Percentiles rank a stretch among this genome's conserved stretches.
These are phyloP conservation scores for Auriculariales sp. DNA, from an alignment of 768 basidiomycete species.

Conservation along the genomic window DNA sequence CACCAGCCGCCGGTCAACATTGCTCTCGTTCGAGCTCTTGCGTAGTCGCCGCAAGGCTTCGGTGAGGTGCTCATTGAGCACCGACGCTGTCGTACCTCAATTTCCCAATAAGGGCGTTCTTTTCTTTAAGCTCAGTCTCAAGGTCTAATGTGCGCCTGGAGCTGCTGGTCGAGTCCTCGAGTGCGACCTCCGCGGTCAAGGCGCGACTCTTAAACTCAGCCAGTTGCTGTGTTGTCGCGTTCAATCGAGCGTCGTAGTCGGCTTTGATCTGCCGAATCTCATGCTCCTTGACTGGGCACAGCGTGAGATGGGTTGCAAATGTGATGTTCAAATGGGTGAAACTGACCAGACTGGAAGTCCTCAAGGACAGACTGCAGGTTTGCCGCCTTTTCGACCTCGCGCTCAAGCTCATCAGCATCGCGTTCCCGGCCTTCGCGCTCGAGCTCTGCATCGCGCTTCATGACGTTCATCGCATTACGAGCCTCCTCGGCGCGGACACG, in stretches of 20 bases:
- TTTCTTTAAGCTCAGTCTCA: slow-evolving; percentile 89
- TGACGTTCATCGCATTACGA: slow-evolving; percentile 36
- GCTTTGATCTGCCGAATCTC: slow-evolving; percentile 76
- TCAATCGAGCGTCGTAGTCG: slow-evolving; percentile 66
- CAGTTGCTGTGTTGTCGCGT: slow-evolving; percentile 53
- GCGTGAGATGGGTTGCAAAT: too few species aligned
- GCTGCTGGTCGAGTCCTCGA: slow-evolving; percentile 60
- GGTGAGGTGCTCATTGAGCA: slow-evolving; percentile 93
- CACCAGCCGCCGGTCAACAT: slow-evolving; percentile 84
- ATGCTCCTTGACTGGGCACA: slow-evolving; percentile 62
- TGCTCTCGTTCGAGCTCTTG: slow-evolving; percentile 67
- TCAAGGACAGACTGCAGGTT: slow-evolving; percentile 89
- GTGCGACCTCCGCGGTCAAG: slow-evolving; percentile 66
- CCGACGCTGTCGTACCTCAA: slow-evolving; percentile 93
- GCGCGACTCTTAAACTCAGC: slow-evolving; percentile 89
- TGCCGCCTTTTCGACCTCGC: slow-evolving; percentile 54
- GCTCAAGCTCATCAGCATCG: slow-evolving; percentile 41
- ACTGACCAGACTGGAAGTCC: slow-evolving; percentile 86
- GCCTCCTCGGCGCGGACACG: slow-evolving; percentile 58
- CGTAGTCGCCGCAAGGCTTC: slow-evolving; percentile 93
- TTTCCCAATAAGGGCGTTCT: slow-evolving; percentile 88
- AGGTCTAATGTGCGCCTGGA: slow-evolving; percentile 53
- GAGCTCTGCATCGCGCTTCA: slow-evolving; percentile 52
- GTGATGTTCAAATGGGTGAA: background rate
- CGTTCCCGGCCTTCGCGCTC: slow-evolving; percentile 44